Evolutionary conservation across 306 rosid species (phyloP).

Genomic region (Cicer yamashitae): DNA sequence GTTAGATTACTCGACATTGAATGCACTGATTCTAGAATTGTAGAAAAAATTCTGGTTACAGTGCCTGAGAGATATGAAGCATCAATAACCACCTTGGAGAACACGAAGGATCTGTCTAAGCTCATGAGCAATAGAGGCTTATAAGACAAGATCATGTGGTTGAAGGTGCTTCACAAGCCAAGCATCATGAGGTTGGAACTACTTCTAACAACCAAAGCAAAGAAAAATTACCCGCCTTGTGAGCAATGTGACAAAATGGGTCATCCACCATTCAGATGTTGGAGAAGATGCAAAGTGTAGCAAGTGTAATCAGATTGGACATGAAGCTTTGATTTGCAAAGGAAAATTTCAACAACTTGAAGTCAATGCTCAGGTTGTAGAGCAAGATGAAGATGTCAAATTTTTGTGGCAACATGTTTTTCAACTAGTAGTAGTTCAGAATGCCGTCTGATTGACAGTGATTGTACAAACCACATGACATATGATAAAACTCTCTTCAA

Average conservation of each 20-base stretch:
- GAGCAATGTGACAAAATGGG: not conserved
- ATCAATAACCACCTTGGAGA: not conserved
- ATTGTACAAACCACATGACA: slow-evolving; percentile 4
- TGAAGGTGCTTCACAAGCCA: not conserved
- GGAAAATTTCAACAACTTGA: not conserved
- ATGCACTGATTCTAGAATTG: not conserved
- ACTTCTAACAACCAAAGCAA: not conserved
- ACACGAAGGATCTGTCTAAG: not conserved
- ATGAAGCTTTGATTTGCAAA: not conserved
- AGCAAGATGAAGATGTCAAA: not conserved
- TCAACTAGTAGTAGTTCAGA: not conserved
- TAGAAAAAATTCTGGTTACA: not conserved
- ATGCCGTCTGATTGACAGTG: not conserved
- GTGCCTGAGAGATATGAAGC: slow-evolving; percentile 1
- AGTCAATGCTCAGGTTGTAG: not conserved
- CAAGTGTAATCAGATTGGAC: not conserved
- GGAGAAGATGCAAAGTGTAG: not conserved
- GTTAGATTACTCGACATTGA: not conserved
- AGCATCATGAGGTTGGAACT: not conserved
- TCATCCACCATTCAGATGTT: no score
- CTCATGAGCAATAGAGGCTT: not conserved
- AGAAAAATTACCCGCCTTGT: not conserved
- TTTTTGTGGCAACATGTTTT: not conserved
- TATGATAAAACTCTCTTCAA: not conserved
- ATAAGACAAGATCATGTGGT: slow-evolving; percentile 3